Evolutionary conservation across 192 early-diverging fungal genomes (phyloP).

Genomic region (Rhizoclosmatium sp.): DNA sequence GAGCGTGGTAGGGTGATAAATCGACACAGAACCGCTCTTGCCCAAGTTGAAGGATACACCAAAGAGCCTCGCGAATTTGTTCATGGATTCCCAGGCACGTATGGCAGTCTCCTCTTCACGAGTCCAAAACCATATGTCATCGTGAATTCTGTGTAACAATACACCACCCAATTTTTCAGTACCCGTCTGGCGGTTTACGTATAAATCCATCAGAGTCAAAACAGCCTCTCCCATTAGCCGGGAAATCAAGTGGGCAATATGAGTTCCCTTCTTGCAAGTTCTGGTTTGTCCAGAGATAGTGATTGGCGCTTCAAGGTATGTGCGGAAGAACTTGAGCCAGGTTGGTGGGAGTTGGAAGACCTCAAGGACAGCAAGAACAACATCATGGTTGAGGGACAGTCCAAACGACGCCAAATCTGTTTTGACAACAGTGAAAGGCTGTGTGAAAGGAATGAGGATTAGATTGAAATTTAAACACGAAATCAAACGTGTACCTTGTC

Average conservation of each 20-base stretch:
- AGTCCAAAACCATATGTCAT: background rate
- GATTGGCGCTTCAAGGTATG: background rate
- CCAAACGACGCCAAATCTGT: background rate
- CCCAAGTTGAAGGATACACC: background rate
- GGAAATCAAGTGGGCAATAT: conserved; percentile 1
- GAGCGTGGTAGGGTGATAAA: background rate
- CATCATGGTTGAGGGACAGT: background rate
- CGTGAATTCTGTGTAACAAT: background rate
- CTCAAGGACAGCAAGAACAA: background rate
- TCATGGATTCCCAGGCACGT: background rate
- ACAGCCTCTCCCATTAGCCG: background rate
- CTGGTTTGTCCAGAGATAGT: background rate
- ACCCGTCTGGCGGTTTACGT: background rate
- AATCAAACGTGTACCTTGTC: background rate
- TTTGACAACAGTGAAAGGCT: background rate
- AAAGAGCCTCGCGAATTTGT: background rate
- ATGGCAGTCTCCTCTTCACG: background rate
- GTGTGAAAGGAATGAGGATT: too few relatives aligned
- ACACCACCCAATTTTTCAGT: background rate
- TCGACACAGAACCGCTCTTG: background rate
- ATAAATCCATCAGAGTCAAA: background rate
- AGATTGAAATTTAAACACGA: too few relatives aligned
- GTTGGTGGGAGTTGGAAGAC: background rate
- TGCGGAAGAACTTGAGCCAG: background rate
- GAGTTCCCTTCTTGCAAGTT: background rate